Conservation (phyloP, 2,329 filamentous ascomycete genomes). For the Tricladium varicosporioides region DNA sequence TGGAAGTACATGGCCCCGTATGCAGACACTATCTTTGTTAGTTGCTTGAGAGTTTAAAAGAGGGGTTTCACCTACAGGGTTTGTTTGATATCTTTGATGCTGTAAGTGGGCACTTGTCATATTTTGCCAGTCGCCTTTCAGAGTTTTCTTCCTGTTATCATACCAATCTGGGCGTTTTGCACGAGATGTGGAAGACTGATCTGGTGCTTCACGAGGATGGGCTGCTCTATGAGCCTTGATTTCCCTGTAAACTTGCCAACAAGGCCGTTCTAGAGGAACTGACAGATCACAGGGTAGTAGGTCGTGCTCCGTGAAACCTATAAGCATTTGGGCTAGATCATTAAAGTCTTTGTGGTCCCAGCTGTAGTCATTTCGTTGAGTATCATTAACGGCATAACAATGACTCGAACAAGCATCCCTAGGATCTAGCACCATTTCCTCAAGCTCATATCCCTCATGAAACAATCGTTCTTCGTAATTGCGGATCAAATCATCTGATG, state of each 20-base stretch:
- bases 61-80: constrained; percentile 50
- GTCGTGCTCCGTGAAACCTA: constrained; percentile 15
- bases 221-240: constrained; percentile 12
- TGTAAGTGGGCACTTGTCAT: constrained; percentile 25
- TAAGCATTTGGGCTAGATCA: constrained; percentile 18
- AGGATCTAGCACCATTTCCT: background rate
- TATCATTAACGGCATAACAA: background rate
- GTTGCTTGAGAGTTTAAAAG: constrained; percentile 35
- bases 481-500: constrained; percentile 20
- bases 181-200: background rate
- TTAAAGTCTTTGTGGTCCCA: constrained; percentile 1
- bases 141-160: constrained; percentile 24
- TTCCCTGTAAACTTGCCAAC: constrained; percentile 25
- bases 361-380: background rate
- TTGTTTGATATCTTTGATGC: constrained; percentile 41
- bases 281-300: constrained; percentile 27
- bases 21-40: constrained; percentile 58
- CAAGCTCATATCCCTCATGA: background rate
- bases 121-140: constrained; percentile 26
- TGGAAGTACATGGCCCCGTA: constrained; percentile 60
- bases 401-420: background rate
- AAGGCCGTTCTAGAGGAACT: constrained; percentile 24
- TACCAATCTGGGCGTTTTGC: constrained; percentile 29
- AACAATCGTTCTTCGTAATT: constrained; percentile 12
- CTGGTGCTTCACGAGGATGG: no score